A percentile compares a stretch with the other conserved stretches of the same genome.
Evolutionary conservation across 2,329 filamentous ascomycete species (phyloP).

Genomic region (Hypoxylon sp.): DNA sequence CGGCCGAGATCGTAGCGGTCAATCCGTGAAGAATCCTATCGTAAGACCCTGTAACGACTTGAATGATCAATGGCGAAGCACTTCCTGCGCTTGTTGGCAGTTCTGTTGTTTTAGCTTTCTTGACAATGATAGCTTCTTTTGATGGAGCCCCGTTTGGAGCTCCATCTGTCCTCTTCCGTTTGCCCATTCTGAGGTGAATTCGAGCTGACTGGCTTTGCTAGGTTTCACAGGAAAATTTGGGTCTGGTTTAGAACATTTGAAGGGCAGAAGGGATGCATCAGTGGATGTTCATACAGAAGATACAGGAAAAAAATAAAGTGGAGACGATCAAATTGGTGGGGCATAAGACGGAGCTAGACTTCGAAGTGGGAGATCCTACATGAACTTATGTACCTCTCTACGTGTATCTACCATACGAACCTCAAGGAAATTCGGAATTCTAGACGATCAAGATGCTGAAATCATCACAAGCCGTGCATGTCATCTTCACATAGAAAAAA

Average conservation of each 20-base stretch:
- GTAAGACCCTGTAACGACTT: conserved; percentile 94
- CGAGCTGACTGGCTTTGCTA: conserved; percentile 9
- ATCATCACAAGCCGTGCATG: not conserved
- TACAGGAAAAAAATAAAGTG: conserved; percentile 36
- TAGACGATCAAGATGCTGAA: not conserved
- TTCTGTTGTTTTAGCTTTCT: conserved; percentile 50
- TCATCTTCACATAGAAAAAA: not conserved
- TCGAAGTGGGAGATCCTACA: too few species aligned
- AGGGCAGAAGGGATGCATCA: too few species aligned
- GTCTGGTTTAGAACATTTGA: not conserved
- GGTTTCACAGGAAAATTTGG: conserved; percentile 29
- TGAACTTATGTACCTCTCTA: conserved; percentile 1
- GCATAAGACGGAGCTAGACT: not conserved
- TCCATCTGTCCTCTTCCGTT: conserved; percentile 64
- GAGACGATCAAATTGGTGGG: conserved; percentile 15
- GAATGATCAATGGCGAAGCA: conserved; percentile 71
- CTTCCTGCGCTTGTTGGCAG: conserved; percentile 47
- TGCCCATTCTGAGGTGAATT: conserved; percentile 58
- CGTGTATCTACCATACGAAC: too few species aligned
- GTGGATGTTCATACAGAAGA: conserved; percentile 3
- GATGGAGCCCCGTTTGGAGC: conserved; percentile 23
- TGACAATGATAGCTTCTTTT: conserved; percentile 34
- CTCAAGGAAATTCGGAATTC: too few species aligned
- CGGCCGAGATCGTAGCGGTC: conserved; percentile 76
- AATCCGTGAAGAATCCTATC: conserved; percentile 93